Evolutionary conservation across 768 basidiomycete species (phyloP).

Genomic region (Megacollybia marginata): DNA sequence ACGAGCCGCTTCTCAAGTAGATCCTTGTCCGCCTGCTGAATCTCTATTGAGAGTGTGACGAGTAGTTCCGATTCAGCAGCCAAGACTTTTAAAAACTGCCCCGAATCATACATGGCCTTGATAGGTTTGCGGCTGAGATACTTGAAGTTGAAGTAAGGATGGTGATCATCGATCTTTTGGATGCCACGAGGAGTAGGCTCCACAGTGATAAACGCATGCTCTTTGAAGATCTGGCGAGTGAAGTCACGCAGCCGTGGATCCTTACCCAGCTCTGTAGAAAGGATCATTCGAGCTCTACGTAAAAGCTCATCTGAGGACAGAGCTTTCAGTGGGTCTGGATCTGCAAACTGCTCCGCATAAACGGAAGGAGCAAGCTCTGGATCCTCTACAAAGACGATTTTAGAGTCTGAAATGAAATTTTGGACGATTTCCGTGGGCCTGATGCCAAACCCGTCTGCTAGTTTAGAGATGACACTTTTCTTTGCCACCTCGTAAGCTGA

Average conservation of each 20-base stretch:
- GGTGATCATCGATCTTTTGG: slow-evolving; percentile 66
- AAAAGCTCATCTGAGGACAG: slow-evolving; percentile 62
- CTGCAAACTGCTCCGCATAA: slow-evolving; percentile 82
- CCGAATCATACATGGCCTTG: slow-evolving; percentile 53
- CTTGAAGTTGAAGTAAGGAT: slow-evolving; percentile 83
- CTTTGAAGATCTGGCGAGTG: slow-evolving; percentile 69
- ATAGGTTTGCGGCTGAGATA: slow-evolving; percentile 81
- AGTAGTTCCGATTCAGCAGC: slow-evolving; percentile 86
- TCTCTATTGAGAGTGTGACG: slow-evolving; percentile 64
- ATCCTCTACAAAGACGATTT: slow-evolving; percentile 70
- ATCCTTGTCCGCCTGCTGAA: slow-evolving; percentile 56
- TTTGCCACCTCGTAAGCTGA: slow-evolving; percentile 82
- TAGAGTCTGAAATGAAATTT: slow-evolving; percentile 61
- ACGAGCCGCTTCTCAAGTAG: slow-evolving; percentile 68
- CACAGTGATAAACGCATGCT: slow-evolving; percentile 69
- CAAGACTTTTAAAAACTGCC: slow-evolving; percentile 88
- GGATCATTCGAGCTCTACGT: slow-evolving; percentile 69
- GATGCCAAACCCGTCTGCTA: slow-evolving; percentile 89
- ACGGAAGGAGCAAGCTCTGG: slow-evolving; percentile 71
- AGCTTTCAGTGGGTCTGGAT: slow-evolving; percentile 53
- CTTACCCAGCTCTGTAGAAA: slow-evolving; percentile 86
- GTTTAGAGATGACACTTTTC: slow-evolving; percentile 64
- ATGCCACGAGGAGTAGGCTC: slow-evolving; percentile 84
- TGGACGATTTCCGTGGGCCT: slow-evolving; percentile 76
- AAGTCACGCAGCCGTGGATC: slow-evolving; percentile 82